phyloP scores from a whole-genome alignment of 2,329 filamentous ascomycete species.

The Verticillium longisporum region DNA sequence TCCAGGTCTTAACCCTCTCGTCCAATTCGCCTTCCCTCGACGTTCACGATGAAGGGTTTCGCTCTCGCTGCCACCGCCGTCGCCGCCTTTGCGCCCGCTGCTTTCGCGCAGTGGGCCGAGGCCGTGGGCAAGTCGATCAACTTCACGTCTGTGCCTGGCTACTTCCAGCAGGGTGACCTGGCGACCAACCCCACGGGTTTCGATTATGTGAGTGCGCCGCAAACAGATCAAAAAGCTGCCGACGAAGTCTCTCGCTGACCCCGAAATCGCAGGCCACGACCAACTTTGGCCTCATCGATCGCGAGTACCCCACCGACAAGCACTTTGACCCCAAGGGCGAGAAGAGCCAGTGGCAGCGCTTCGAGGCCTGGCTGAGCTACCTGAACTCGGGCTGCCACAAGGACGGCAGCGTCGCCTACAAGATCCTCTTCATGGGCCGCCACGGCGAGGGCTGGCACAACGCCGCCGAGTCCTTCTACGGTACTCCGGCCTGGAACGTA shows the following conservation, averaged over 20 bases:
- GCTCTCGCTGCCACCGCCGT: slow-evolving; percentile 20
- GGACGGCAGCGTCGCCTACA: slow-evolving; percentile 48
- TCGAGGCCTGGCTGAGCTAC: slow-evolving; percentile 47
- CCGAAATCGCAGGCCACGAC: slow-evolving; percentile 36
- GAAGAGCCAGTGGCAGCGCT: slow-evolving; percentile 59
- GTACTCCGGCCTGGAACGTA: slow-evolving; percentile 63
- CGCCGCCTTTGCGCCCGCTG: slow-evolving; percentile 19
- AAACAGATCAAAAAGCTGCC: neutral
- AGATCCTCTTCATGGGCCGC: slow-evolving; percentile 61
- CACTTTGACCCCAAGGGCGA: slow-evolving; percentile 27
- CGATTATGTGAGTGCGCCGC: slow-evolving; percentile 49
- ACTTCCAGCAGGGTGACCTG: slow-evolving; percentile 58
- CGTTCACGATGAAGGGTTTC: slow-evolving; percentile 22
- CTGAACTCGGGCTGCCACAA: slow-evolving; percentile 37
- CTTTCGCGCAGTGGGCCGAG: slow-evolving; percentile 21
- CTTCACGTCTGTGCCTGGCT: slow-evolving; percentile 53
- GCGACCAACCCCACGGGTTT: slow-evolving; percentile 49
- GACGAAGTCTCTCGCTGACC: neutral
- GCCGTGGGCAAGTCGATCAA: slow-evolving; percentile 37
- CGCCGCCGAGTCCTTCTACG: slow-evolving; percentile 57
- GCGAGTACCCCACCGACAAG: slow-evolving; percentile 50
- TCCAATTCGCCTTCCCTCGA: neutral
- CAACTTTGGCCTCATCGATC: slow-evolving; percentile 62
- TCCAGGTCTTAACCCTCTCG: neutral
- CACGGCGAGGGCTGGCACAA: slow-evolving; percentile 65